Evolutionary conservation across 441 rosid genomes (phyloP), one percentile per base, ranked within the genome.

Genomic region (Metrosideros polymorpha): DNA sequence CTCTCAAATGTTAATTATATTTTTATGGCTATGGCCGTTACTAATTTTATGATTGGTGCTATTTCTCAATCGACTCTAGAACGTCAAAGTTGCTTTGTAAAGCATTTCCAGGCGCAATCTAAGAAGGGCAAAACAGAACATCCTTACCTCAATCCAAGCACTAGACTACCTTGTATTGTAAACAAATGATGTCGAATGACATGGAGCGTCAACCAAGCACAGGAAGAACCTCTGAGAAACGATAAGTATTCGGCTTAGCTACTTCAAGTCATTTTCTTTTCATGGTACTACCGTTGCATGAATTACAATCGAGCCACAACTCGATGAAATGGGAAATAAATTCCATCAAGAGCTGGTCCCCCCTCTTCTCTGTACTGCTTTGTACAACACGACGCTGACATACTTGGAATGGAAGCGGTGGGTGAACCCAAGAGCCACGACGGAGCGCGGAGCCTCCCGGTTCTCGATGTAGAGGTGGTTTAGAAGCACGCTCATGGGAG

Each of bases 381-480:
- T 96, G 93, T 98, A 98, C 82, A 98, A 92, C 89, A 98, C 98
- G 49, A 98, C 97, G 57, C 98, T 96, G 71, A 98, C 99, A 85
- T 87, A 98, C 91, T 96, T 96, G 45, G 98, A 90, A 75, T 89
- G 92, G 89, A 95, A 98, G 85, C 99, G 95, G 86, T 98, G 99
- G 83, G 98, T 93, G 92, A 95, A 93, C 57, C 99, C 99, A 17
- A 98, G 95, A 17, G 98, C 99, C 86, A 96, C 98, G 49, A 95
- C 95, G 3, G 99, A 94, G 52, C 98, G 94, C 27, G 98, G 97
- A 43, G 95, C 85, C 54, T 98, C 98, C 83, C 96, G 89, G 89
- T 95, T 95, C 88, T 98, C 98, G 39, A 98, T 96, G 86, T 94
- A 98, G n/a, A 98, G 97, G 84, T 98, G 99, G 91, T 98, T 98